Evolutionary conservation across 2,329 filamentous ascomycete genomes (phyloP), one percentile per base, ranked within the genome.

Genomic region (Alternaria gansuensis): DNA sequence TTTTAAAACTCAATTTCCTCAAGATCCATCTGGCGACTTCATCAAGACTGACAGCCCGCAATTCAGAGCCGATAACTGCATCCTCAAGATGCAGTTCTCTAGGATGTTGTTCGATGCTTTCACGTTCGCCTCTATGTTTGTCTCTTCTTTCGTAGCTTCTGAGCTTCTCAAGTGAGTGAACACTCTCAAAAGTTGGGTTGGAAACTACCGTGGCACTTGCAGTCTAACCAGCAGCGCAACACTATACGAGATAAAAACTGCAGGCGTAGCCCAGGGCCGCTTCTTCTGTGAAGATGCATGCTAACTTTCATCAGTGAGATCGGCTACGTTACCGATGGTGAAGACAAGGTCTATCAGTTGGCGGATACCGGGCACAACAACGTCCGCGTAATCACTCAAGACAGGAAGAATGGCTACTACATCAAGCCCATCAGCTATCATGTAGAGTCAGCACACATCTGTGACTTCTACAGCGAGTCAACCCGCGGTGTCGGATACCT

Each of bases 401-500:
- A 51, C 14, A 45, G 41, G 24, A 26, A 44, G 8, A 10, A 55
- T 17, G 60, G 45, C 54, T 43, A 49, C n/a, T 59, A 50, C 49
- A 40, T 59, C 31, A 21, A 46, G 1, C 61, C 61, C 0, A 24
- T 41, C 3, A 51, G 43, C 39, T 62, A 46, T 29, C 48, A 53
- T 13, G 36, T 64, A 14, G 51, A 50, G n/a, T 2, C 23, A 28
- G 34, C 14, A 2, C 33, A 54, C 23, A 23, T 23, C 2, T 64
- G 61, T 49, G 56, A 53, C 21, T 64, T 64, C 44, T 64, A 59
- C 31, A 50, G 50, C 28, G 43, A 51, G 11, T 23, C 51, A 2
- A 51, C 39, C 1, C 34, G 39, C 13, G 61, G 58, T 2, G 46
- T 52, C 5, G 61, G 61, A 5, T 53, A 49, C 10, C 44, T 51